Percentiles rank a stretch among this genome's conserved stretches.
Evolutionary conservation across 305 asterid species (phyloP).

Genomic region (Plantago lanceolata): DNA sequence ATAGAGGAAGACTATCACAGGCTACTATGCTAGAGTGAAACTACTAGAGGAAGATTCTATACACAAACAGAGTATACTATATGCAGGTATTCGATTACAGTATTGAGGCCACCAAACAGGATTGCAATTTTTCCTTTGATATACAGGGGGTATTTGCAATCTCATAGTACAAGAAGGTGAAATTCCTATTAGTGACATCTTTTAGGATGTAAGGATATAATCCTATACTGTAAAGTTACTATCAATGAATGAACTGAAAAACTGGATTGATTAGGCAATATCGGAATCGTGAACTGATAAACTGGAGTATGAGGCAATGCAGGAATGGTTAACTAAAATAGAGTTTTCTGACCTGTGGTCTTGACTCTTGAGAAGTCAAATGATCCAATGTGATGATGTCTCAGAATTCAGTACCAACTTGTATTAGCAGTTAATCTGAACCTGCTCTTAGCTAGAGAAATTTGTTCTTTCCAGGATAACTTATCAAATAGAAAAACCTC

Average conservation of each 20-base stretch:
- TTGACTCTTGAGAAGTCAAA: not conserved
- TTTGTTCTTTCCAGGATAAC: constrained; percentile 23
- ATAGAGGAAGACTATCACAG: constrained; percentile 13
- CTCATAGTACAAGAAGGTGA: not conserved
- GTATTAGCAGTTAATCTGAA: constrained; percentile 19
- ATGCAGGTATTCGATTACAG: not conserved
- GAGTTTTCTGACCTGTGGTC: not conserved
- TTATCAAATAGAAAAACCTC: constrained; percentile 17
- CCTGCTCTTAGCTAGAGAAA: constrained; percentile 25
- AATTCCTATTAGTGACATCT: not conserved
- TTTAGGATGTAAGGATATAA: not conserved
- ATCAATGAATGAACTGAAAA: too few relatives aligned
- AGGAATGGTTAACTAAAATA: not conserved
- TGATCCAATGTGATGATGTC: not conserved
- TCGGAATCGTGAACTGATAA: not conserved
- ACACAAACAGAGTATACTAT: not conserved
- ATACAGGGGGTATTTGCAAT: not conserved
- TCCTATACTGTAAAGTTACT: not conserved
- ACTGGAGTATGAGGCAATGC: not conserved
- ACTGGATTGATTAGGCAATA: not conserved
- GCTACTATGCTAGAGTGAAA: constrained; percentile 21
- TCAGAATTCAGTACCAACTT: constrained; percentile 14
- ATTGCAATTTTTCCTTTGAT: too few relatives aligned
- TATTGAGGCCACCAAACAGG: not conserved
- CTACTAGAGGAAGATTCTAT: not conserved